phyloP scores from a whole-genome alignment of 768 basidiomycete genomes.

The Sistotremastrum suecicum region DNA sequence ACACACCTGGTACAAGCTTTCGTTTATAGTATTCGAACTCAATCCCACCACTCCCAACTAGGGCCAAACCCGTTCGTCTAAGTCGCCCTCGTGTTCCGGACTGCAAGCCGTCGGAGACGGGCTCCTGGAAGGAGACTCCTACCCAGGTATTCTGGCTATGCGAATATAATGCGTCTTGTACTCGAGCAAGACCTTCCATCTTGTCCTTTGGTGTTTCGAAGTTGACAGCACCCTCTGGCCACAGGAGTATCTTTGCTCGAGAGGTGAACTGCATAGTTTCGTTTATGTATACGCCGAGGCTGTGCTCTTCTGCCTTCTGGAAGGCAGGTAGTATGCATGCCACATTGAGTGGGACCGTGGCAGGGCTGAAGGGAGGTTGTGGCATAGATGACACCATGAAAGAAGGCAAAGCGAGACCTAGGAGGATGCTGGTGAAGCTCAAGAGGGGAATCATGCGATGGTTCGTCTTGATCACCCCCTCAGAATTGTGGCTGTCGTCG shows the following conservation, averaged over 20 bases:
- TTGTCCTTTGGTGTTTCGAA: conserved; percentile 42
- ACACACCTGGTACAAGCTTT: conserved; percentile 64
- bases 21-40: conserved; percentile 56
- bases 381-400: conserved; percentile 29
- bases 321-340: conserved; percentile 54
- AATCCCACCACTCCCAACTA: conserved; percentile 30
- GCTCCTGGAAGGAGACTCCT: conserved; percentile 64
- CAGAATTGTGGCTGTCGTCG: conserved; percentile 6
- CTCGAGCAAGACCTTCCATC: conserved; percentile 28
- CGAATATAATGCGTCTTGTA: conserved; percentile 17
- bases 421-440: conserved; percentile 19
- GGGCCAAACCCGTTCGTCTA: conserved; percentile 47
- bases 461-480: conserved; percentile 6
- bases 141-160: conserved; percentile 27
- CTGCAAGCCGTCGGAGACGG: conserved; percentile 20
- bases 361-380: conserved; percentile 20
- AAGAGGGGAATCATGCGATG: conserved; percentile 27
- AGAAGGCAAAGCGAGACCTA: conserved; percentile 35
- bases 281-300: conserved; percentile 44
- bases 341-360: conserved; percentile 43
- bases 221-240: conserved; percentile 69
- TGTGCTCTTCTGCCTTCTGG: conserved; percentile 24
- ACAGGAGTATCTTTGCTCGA: conserved; percentile 45
- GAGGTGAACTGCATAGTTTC: conserved; percentile 35
- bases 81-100: conserved; percentile 22